Evolutionary conservation across 2,329 filamentous ascomycete genomes (phyloP), one percentile per base, ranked within the genome.

Genomic region (Colletotrichum musae): DNA sequence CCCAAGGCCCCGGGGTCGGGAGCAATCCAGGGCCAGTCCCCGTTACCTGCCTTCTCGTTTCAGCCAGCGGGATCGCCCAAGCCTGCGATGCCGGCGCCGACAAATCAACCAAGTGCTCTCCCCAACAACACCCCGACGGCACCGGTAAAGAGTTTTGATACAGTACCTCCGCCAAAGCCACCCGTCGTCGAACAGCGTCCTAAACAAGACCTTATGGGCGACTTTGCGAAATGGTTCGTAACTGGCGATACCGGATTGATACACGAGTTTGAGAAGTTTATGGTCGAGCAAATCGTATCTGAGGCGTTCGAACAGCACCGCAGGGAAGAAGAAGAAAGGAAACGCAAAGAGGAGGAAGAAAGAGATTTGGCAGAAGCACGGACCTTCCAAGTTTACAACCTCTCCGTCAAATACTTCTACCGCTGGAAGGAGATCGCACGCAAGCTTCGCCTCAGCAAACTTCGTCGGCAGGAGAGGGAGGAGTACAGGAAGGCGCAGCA

Each of bases 371-470:
- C 81, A 2, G 78, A 86, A 61, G 87, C 87, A 15, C 79, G 81
- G 16, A 76, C 80, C n/a, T 88, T 86, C 72, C 82, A 85, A 45
- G 74, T 72, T 4, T 84, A 87, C 73, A 88, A 81, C 63, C 79
- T 90, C 36, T 78, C 80, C 13, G 78, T 89, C 68, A 88, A 85
- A 56, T 90, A 82, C 75, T 89, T 89, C 69, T 89, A 89, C 72
- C 80, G 80, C 18, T 90, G 88, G 88, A 85, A 83, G 57, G 76
- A 84, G 15, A 82, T 78, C 47, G 86, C 84, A 9, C 82, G 87
- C 13, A 81, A 84, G 53, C 82, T 81, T 18, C 82, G 85, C 3
- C 81, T 87, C 16, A 82, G 84, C 64, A 81, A 81, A n/a, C 82
- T 88, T 24, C 85, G 88, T 7, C 82, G 81, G 39, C 81, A 84